A percentile compares a stretch with the other conserved stretches of the same genome.
These are phyloP conservation scores for Tuber calosporum DNA, from an alignment of 495 filamentous ascomycete species.

Conservation along the genomic window DNA sequence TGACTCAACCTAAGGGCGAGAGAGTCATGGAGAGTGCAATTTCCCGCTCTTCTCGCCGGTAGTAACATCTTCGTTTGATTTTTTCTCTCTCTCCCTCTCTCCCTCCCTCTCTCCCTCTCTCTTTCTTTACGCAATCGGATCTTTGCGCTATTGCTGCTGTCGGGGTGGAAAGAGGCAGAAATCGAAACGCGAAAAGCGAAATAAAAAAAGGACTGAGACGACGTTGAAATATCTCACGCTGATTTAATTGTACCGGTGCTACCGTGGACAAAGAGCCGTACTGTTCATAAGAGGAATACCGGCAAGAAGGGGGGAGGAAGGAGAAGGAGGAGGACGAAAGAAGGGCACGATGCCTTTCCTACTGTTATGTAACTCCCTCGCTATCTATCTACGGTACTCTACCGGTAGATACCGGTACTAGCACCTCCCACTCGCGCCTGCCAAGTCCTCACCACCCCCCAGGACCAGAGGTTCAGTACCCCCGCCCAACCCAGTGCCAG, in stretches of 20 bases:
- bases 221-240: neutral
- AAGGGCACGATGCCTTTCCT: conserved; percentile 1
- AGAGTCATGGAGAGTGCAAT: neutral
- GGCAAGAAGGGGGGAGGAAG: neutral
- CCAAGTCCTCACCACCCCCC: neutral
- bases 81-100: neutral
- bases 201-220: neutral
- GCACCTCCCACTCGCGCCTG: neutral
- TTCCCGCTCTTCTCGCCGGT: neutral
- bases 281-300: neutral
- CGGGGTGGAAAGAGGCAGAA: neutral
- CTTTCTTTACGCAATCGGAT: neutral
- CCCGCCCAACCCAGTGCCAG: neutral
- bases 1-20: neutral
- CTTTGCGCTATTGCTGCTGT: neutral
- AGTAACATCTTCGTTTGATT: neutral
- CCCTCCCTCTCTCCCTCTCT: too few relatives aligned
- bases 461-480: neutral
- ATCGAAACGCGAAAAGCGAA: neutral
- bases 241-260: neutral
- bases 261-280: neutral
- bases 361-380: neutral
- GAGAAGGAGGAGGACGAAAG: neutral
- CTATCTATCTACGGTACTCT: neutral
- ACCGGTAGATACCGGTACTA: neutral